phyloP scores from a whole-genome alignment of 2,329 filamentous ascomycete species.

The Leptodontidium sp. region DNA sequence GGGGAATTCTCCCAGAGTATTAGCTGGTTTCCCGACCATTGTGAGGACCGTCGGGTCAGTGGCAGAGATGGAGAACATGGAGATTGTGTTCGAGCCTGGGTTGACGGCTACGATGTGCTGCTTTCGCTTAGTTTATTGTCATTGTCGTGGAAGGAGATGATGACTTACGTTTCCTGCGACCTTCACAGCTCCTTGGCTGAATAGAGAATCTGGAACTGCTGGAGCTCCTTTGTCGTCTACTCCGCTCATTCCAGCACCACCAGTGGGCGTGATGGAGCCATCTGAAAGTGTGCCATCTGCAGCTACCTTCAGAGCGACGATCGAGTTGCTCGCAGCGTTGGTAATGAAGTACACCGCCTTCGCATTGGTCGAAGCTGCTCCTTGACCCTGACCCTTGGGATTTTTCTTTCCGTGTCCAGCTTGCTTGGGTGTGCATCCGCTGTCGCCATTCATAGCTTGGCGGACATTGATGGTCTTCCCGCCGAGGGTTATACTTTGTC shows the following conservation, averaged over 20 bases:
- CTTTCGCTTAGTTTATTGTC: conserved; percentile 22
- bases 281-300: conserved; percentile 56
- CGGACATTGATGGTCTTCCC: conserved; percentile 27
- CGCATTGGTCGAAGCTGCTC: conserved; percentile 18
- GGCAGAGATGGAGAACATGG: conserved; percentile 56
- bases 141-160: neutral
- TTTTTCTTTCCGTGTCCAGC: neutral
- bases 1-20: conserved; percentile 60
- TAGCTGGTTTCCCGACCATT: conserved; percentile 53
- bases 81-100: conserved; percentile 59
- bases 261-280: conserved; percentile 54
- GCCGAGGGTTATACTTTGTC: conserved; percentile 25
- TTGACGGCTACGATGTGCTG: conserved; percentile 64
- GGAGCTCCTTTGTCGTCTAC: conserved; percentile 51
- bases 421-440: neutral
- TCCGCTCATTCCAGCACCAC: conserved; percentile 55
- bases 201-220: conserved; percentile 58
- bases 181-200: conserved; percentile 59
- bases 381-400: neutral
- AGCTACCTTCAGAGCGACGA: conserved; percentile 59
- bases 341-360: conserved; percentile 64
- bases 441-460: conserved; percentile 23
- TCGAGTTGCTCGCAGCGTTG: conserved; percentile 58
- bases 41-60: conserved; percentile 54
- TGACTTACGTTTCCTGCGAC: conserved; percentile 58